A percentile compares a stretch with the other conserved stretches of the same genome.
Conservation (phyloP, 2,329 filamentous ascomycete genomes). For the Fusarium algeriense region DNA sequence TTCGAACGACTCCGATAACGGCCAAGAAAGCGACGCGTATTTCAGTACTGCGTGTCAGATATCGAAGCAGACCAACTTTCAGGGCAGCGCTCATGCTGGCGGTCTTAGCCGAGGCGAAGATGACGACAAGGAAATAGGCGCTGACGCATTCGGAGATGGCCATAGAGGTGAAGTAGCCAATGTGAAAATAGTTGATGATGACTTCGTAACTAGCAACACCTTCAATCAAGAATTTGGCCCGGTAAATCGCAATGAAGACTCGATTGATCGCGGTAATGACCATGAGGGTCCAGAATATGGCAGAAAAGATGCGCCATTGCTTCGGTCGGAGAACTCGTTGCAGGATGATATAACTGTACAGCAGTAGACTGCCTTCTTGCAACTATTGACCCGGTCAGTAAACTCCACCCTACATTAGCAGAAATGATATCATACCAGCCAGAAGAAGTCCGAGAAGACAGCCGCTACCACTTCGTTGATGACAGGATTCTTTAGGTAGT, state of each 20-base stretch:
- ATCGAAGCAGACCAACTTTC: conserved; percentile 52
- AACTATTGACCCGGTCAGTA: conserved; percentile 42
- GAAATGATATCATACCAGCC: conserved; percentile 50
- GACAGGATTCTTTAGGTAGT: conserved; percentile 47
- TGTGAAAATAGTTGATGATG: conserved; percentile 55
- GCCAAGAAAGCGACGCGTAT: conserved; percentile 54
- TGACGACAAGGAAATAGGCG: conserved; percentile 55
- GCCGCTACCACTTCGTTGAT: conserved; percentile 51
- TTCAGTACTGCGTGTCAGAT: conserved; percentile 56
- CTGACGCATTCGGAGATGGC: conserved; percentile 56
- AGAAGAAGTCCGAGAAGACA: conserved; percentile 54
- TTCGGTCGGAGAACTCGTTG: conserved; percentile 61
- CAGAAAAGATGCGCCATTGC: conserved; percentile 58
- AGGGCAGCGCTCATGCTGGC: conserved; percentile 43
- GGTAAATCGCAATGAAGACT: conserved; percentile 52
- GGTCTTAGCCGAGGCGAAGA: conserved; percentile 51
- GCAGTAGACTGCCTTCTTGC: conserved; percentile 57
- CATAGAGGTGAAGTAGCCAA: conserved; percentile 57
- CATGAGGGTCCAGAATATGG: conserved; percentile 69
- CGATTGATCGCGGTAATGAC: conserved; percentile 63
- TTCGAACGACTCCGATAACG: conserved; percentile 53
- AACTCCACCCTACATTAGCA: rapidly evolving
- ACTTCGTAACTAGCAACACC: conserved; percentile 36
- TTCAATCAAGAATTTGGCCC: conserved; percentile 49
- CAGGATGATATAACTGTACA: conserved; percentile 65